These are phyloP conservation scores for Takakia lepidozioides DNA, from an alignment of 225 moss, liverwort and hornwort genomes.

Conservation along the genomic window DNA sequence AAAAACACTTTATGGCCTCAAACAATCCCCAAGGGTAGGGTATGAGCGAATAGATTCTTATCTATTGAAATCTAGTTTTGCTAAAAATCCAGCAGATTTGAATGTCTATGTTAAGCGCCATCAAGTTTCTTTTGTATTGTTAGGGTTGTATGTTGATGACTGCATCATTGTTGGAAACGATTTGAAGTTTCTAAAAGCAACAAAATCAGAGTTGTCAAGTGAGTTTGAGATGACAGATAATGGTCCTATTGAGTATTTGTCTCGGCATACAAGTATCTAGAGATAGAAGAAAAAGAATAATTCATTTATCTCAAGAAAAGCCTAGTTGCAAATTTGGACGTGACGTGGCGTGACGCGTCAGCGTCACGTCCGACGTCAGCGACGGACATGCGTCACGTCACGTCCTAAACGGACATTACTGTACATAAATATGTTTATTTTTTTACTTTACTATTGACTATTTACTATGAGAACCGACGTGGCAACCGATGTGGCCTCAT, in stretches of 20 bases:
- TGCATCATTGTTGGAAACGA: neutral
- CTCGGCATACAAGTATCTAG: neutral
- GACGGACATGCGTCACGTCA: too few species aligned
- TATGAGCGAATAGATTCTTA: neutral
- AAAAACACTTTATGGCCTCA: neutral
- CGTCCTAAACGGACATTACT: too few species aligned
- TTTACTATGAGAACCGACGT: too few species aligned
- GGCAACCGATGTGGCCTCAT: too few species aligned
- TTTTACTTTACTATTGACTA: too few species aligned
- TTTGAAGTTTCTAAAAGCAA: neutral
- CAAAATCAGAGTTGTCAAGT: neutral
- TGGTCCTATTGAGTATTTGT: conserved; percentile 1
- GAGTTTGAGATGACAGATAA: conserved; percentile 5
- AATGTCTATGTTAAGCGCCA: conserved; percentile 3
- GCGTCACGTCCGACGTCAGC: too few species aligned
- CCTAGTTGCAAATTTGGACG: too few species aligned
- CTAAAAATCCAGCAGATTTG: neutral
- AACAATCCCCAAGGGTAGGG: neutral
- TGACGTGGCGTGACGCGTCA: too few species aligned
- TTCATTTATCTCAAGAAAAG: neutral
- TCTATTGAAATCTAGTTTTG: neutral
- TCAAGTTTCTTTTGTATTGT: neutral
- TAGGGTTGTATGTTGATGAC: conserved; percentile 5
- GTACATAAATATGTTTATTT: too few species aligned
- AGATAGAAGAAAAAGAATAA: neutral